Evolutionary conservation across 331 rosid species (phyloP).

Genomic region (Quercus lobata): DNA sequence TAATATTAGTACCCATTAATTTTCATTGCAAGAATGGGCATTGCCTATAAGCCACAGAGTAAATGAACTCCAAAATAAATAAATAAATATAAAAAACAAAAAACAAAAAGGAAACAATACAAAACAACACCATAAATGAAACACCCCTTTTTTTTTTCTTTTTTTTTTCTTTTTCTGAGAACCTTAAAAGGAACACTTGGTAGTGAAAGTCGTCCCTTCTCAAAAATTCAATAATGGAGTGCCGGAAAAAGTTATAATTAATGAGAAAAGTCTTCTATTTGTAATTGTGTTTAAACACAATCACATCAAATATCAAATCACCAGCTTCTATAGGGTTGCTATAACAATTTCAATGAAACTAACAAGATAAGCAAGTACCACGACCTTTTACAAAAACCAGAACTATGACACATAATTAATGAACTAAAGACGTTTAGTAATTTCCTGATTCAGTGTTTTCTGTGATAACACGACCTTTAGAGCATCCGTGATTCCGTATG

Average conservation of each 20-base stretch:
- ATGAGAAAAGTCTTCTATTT: slow-evolving; percentile 30
- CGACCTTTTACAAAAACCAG: no score
- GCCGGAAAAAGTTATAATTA: slow-evolving; percentile 4
- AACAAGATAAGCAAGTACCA: not conserved
- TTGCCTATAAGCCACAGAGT: not conserved
- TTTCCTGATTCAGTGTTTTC: no score
- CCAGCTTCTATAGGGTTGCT: not conserved
- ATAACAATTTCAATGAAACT: slow-evolving; percentile 15
- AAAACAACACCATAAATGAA: no score
- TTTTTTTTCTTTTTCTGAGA: slow-evolving; percentile 5
- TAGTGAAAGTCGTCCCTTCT: no score
- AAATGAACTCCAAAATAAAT: no score
- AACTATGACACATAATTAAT: no score
- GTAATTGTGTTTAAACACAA: slow-evolving; percentile 20
- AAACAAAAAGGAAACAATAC: no score
- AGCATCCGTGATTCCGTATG: no score
- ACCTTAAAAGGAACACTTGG: not conserved
- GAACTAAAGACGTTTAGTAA: no score
- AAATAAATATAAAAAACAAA: no score
- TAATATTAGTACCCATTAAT: not conserved
- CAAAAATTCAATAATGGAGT: slow-evolving; percentile 7
- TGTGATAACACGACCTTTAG: no score
- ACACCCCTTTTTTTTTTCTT: not conserved
- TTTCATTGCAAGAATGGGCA: not conserved
- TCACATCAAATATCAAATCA: slow-evolving; percentile 35